Percentiles rank a stretch among this genome's conserved stretches.
Evolutionary conservation across 371 early-diverging fungal genomes (phyloP).

Genomic region (Actinomortierella ambigua): DNA sequence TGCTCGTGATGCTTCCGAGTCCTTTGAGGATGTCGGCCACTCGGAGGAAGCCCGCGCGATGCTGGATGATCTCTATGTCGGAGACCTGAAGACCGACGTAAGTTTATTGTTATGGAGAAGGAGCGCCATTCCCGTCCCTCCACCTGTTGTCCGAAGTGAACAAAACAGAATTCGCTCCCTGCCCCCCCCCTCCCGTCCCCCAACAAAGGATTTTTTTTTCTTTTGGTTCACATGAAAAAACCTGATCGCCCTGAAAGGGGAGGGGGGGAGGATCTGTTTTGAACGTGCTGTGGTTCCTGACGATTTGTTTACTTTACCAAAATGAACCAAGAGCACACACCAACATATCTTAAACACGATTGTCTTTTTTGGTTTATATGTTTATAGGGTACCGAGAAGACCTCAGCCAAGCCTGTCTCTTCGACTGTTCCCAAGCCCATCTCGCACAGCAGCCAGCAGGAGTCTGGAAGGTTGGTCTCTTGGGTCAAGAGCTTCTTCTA

Average conservation of each 20-base stretch:
- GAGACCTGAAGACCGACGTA: conserved; percentile 71
- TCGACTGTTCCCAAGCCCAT: conserved; percentile 30
- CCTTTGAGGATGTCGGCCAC: conserved; percentile 97
- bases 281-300: no score
- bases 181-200: not conserved
- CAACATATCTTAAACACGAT: not conserved
- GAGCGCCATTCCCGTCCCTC: not conserved
- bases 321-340: no score
- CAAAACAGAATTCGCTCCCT: not conserved
- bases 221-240: no score
- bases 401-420: conserved; percentile 19
- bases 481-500: conserved; percentile 46
- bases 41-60: conserved; percentile 90
- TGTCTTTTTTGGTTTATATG: not conserved
- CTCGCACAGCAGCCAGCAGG: conserved; percentile 15
- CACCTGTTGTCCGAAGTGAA: not conserved
- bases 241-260: no score
- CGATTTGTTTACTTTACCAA: not conserved
- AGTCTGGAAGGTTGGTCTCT: conserved; percentile 48
- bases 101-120: conserved; percentile 27
- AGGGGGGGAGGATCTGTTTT: no score
- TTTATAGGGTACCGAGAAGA: conserved; percentile 20
- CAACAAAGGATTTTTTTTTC: not conserved
- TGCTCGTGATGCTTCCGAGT: conserved; percentile 90
- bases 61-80: conserved; percentile 73